Percentiles rank a stretch among this genome's conserved stretches.
Conservation (phyloP, 352 stramenopile genomes). For the Phytophthora citrophthora region DNA sequence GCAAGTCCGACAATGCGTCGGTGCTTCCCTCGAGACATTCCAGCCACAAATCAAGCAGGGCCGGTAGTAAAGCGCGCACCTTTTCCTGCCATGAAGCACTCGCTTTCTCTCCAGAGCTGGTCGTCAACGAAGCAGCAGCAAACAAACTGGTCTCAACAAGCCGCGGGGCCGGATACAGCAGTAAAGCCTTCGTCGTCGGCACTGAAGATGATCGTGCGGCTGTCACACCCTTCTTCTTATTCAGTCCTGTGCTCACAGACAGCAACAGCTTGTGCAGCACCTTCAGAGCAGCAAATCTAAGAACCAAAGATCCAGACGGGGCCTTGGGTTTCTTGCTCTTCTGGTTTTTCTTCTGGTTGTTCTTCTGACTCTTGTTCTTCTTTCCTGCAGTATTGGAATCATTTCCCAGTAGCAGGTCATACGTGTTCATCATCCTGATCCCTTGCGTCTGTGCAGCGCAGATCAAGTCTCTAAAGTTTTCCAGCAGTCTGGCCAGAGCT, state of each 20-base stretch:
- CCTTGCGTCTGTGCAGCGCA: conserved; percentile 65
- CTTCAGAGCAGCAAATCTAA: conserved; percentile 67
- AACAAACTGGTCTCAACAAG: conserved; percentile 45
- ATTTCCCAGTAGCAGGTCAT: conserved; percentile 53
- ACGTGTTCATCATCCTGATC: conserved; percentile 83
- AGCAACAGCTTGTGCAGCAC: conserved; percentile 72
- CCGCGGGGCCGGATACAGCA: conserved; percentile 56
- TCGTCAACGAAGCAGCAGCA: conserved; percentile 16
- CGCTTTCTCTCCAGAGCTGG: conserved; percentile 21
- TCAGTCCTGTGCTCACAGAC: conserved; percentile 43
- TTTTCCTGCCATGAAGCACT: conserved; percentile 77
- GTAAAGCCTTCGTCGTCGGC: conserved; percentile 43
- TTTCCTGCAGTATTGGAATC: conserved; percentile 19
- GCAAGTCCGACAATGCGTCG: conserved; percentile 64
- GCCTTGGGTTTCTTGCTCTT: conserved; percentile 57
- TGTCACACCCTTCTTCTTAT: neutral
- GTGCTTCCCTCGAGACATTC: conserved; percentile 65
- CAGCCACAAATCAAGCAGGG: conserved; percentile 79
- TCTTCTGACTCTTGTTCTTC: conserved; percentile 20
- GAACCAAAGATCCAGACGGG: conserved; percentile 46
- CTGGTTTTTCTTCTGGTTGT: conserved; percentile 25
- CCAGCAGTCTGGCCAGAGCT: conserved; percentile 65
- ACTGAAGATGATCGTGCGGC: conserved; percentile 24
- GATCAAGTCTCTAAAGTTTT: conserved; percentile 84
- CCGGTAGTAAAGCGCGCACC: conserved; percentile 55